Conservation (phyloP, 371 early-diverging fungal species). For the Mycotypha africana region DNA sequence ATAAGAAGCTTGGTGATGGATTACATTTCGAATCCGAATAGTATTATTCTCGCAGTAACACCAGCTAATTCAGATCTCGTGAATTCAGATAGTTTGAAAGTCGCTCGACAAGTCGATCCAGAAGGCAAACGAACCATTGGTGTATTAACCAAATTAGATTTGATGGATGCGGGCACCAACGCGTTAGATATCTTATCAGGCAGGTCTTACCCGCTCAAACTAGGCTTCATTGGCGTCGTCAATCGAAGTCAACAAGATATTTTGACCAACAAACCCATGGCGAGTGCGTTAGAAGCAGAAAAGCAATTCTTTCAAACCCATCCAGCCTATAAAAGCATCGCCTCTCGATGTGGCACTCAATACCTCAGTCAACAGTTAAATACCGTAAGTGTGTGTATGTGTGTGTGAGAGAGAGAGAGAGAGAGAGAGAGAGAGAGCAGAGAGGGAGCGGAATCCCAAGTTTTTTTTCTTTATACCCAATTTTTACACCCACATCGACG, state of each 20-base stretch:
- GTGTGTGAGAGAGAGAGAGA: too few relatives aligned
- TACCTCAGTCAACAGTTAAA: conserved; percentile 79
- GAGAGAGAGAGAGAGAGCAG: too few relatives aligned
- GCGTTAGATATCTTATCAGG: conserved; percentile 85
- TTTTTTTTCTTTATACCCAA: background rate
- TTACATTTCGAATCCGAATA: conserved; percentile 84
- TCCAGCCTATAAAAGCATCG: conserved; percentile 77
- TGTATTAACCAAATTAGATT: conserved; percentile 91
- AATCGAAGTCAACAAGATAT: conserved; percentile 91
- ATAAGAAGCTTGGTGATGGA: conserved; percentile 79
- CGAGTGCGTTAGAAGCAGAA: conserved; percentile 71
- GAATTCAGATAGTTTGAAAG: conserved; percentile 91
- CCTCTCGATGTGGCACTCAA: conserved; percentile 78
- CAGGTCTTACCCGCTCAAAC: conserved; percentile 75
- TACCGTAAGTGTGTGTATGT: conserved; percentile 54
- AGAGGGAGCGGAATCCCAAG: too few relatives aligned
- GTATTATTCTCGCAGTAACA: conserved; percentile 92
- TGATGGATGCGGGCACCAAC: conserved; percentile 95
- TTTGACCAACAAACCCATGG: conserved; percentile 72
- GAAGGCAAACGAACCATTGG: conserved; percentile 86
- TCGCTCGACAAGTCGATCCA: conserved; percentile 91
- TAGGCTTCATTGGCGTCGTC: conserved; percentile 91
- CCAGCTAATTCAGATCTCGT: conserved; percentile 91
- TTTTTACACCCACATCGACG: background rate
- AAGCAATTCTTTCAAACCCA: conserved; percentile 75